phyloP scores from a whole-genome alignment of 257 asterid species.

The Henckelia pumila region DNA sequence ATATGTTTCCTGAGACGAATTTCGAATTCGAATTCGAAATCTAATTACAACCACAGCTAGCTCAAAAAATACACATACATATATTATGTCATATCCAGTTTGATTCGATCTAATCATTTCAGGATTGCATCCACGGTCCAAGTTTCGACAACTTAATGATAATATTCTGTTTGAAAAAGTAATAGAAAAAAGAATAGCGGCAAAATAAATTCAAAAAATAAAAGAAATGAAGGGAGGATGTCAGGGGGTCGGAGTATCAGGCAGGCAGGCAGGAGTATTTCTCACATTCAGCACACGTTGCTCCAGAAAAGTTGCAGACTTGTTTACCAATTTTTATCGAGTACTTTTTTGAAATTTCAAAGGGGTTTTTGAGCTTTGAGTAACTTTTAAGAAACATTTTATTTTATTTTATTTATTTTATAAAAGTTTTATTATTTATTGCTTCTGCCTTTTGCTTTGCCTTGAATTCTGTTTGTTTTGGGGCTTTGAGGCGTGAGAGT shows the following conservation, averaged over 20 bases:
- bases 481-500: constrained; percentile 22
- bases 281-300: constrained; percentile 37
- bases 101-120: too few relatives aligned
- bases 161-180: too few relatives aligned
- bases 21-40: too few relatives aligned
- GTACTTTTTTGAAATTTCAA: constrained; percentile 51
- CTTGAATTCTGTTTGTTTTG: constrained; percentile 28
- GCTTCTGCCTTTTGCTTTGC: constrained; percentile 7
- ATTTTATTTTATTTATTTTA: constrained; percentile 7
- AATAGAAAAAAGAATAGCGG: too few relatives aligned
- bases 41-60: too few relatives aligned
- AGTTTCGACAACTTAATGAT: too few relatives aligned
- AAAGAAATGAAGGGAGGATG: background rate
- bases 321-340: constrained; percentile 21
- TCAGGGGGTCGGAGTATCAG: too few relatives aligned
- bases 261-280: too few relatives aligned
- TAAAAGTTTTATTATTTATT: constrained; percentile 18
- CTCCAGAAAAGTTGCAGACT: constrained; percentile 30
- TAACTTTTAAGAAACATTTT: constrained; percentile 25
- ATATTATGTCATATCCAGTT: too few relatives aligned
- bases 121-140: too few relatives aligned
- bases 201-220: background rate
- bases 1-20: too few relatives aligned
- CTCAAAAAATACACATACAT: too few relatives aligned
- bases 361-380: constrained; percentile 38